Evolutionary conservation across 1,139 yeast species (phyloP), one percentile per base, ranked within the genome.

Genomic region (Yueomyces sp.): DNA sequence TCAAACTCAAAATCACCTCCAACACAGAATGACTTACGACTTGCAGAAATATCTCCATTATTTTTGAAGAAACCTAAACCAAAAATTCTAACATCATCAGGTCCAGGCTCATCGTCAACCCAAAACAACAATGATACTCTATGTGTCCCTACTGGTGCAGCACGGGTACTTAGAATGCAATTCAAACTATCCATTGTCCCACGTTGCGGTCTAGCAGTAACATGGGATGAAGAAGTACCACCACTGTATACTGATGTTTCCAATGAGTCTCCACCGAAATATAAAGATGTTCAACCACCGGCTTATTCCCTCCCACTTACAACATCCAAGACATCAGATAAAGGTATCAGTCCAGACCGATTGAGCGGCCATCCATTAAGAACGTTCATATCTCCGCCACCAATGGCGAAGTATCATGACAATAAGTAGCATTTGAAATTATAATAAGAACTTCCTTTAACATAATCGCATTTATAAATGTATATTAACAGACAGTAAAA

Each of bases 191-290:
- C 70, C 7, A 63, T 91, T 30, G 83, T 95, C 1, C 97, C 89
- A 59, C 69, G 97, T 45, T 81, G 95, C 0, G 99, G 99, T 0
- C 69, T 91, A 40, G 98, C 98, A 4, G 85, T 91, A 36, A 84
- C 97, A 0, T 91, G 98, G 98, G 97, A 91, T 62, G 97, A 89
- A 57, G 98, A 91, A 62, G 97, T 91, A 12, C 99, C 99, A 1
- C 99, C 99, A 1, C 84, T 87, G 29, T 91, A 93, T 57, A 86
- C 77, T 42, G 93, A 86, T 53, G 89, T 89, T 26, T 69, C 78
- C 33, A 76, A 93, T 0, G 68, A 84, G 39, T 78, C 93, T 39
- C 97, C 98, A 0, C 98, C 98, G 1, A 77, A 78, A 4, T 58
- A 57, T 41, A 50, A 48, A 3, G 45, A 43, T 34, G 11, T 36